A percentile compares a stretch with the other conserved stretches of the same genome.
phyloP scores from a whole-genome alignment of 2,329 filamentous ascomycete genomes.

The Atkinsonella hypoxylon region DNA sequence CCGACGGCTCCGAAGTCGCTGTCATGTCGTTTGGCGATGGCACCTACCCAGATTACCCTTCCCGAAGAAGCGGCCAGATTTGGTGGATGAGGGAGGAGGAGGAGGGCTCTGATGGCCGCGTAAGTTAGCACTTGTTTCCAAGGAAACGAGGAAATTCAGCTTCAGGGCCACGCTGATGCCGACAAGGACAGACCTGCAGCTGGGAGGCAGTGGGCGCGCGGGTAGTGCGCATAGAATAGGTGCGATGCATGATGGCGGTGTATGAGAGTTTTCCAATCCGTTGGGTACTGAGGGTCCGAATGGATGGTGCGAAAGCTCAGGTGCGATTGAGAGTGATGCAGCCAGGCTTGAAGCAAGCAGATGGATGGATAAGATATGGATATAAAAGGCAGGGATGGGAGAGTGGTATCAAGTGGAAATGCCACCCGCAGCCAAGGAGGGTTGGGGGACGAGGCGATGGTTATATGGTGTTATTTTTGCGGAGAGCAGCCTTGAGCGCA shows the following conservation, averaged over 20 bases:
- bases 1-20: neutral
- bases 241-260: conserved; percentile 71
- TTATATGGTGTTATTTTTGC: conserved; percentile 8
- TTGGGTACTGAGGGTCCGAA: conserved; percentile 2
- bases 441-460: conserved; percentile 4
- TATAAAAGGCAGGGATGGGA: neutral
- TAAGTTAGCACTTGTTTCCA: neutral
- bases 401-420: neutral
- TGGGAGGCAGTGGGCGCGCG: conserved; percentile 88
- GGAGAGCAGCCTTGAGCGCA: conserved; percentile 2
- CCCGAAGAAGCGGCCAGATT: conserved; percentile 81
- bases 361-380: neutral
- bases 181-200: conserved; percentile 35
- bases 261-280: conserved; percentile 11
- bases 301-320: neutral
- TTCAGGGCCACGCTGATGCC: neutral
- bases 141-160: neutral
- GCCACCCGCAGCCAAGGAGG: neutral
- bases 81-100: conserved; percentile 82
- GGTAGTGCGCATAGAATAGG: conserved; percentile 96
- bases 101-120: conserved; percentile 64
- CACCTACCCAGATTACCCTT: conserved; percentile 74
- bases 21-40: neutral
- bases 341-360: neutral
- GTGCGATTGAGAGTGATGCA: neutral